phyloP scores from a whole-genome alignment of 495 filamentous ascomycete genomes.

The Tuber indicum region DNA sequence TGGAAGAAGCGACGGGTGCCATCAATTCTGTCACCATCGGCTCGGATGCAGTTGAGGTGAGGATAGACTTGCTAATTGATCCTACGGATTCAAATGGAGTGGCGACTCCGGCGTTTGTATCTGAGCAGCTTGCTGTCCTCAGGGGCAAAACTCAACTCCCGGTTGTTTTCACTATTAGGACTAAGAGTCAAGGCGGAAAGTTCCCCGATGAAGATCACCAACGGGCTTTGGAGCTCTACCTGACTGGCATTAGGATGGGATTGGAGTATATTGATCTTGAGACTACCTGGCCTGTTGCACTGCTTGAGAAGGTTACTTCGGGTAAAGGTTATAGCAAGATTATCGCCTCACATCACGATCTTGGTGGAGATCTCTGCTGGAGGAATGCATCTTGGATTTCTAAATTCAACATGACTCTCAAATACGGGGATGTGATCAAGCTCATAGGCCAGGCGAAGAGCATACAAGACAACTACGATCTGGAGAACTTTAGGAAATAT shows the following conservation, averaged over 20 bases:
- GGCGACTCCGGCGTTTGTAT: conserved; percentile 66
- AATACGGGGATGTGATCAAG: conserved; percentile 88
- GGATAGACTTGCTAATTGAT: conserved; percentile 86
- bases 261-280: conserved; percentile 93
- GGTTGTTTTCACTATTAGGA: conserved; percentile 88
- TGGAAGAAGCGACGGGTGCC: conserved; percentile 54
- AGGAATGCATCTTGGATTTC: conserved; percentile 78
- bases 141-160: conserved; percentile 70
- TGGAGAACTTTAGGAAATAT: conserved; percentile 74
- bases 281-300: conserved; percentile 69
- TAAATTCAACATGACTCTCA: conserved; percentile 77
- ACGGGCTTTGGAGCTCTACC: conserved; percentile 66
- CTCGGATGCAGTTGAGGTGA: conserved; percentile 85
- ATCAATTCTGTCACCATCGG: conserved; percentile 72
- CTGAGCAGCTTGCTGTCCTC: conserved; percentile 73
- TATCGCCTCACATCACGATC: conserved; percentile 94
- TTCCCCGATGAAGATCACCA: conserved; percentile 74
- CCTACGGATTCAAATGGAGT: conserved; percentile 53
- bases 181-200: conserved; percentile 73
- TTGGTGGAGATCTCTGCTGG: conserved; percentile 72
- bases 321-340: conserved; percentile 69
- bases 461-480: conserved; percentile 76
- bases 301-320: conserved; percentile 60
- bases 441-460: conserved; percentile 75
- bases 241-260: conserved; percentile 68